Conservation (phyloP, 306 rosid genomes). For the Fragaria iinumae region DNA sequence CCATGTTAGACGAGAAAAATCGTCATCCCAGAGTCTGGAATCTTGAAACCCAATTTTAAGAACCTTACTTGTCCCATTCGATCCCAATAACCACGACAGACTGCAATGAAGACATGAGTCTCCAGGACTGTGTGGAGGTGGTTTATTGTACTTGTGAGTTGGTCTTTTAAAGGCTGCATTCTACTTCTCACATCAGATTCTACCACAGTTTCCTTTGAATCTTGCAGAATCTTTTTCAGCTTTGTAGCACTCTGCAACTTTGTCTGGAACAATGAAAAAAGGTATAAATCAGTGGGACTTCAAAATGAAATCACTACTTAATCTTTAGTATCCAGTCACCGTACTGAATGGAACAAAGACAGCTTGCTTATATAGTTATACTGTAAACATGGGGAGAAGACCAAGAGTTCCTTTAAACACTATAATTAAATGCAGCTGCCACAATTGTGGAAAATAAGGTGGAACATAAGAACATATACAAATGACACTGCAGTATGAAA, state of each 20-base stretch:
- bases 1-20: slow-evolving; percentile 6
- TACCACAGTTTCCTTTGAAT: slow-evolving; percentile 74
- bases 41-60: slow-evolving; percentile 8
- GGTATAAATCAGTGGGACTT: slow-evolving; percentile 20
- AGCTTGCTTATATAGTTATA: neutral
- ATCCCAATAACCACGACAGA: slow-evolving; percentile 94
- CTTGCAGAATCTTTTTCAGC: slow-evolving; percentile 91
- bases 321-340: slow-evolving; percentile 7
- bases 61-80: slow-evolving; percentile 84
- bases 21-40: neutral
- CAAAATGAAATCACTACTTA: slow-evolving; percentile 12
- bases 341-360: neutral
- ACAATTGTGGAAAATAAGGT: neutral
- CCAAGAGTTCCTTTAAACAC: neutral
- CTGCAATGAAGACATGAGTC: slow-evolving; percentile 71
- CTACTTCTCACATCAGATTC: slow-evolving; percentile 79
- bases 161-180: slow-evolving; percentile 84
- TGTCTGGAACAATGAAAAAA: slow-evolving; percentile 50
- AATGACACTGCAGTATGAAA: neutral
- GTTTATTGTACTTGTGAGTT: slow-evolving; percentile 60
- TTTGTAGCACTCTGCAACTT: slow-evolving; percentile 84
- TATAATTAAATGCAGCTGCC: neutral
- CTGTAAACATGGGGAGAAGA: neutral
- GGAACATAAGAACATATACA: neutral
- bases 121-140: slow-evolving; percentile 69